Evolutionary conservation across 768 basidiomycete species (phyloP), one percentile per base, ranked within the genome.

Genomic region (Kwoniella heveanensis): DNA sequence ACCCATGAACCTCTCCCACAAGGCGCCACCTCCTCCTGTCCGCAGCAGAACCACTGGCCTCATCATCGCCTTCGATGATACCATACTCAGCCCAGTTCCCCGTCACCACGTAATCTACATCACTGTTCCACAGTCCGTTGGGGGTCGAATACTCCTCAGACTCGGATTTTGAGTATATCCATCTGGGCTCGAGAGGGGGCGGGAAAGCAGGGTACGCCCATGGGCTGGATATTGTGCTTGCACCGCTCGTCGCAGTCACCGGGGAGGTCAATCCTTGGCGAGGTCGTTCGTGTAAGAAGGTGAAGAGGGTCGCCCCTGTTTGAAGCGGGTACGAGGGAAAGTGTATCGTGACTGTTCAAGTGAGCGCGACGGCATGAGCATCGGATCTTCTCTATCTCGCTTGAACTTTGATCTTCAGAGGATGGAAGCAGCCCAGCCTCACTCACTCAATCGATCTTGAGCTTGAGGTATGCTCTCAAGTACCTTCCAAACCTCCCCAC

Each of bases 221-320:
- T 2, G 48, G 7, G 48, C 25, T 44, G 13, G 26, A 30, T n/a
- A 30, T 49, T n/a, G n/a, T 15, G 21, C 19, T 25, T 24, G 59
- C 24, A 9, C 51, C 55, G 36, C 36, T 8, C 21, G 57, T 12
- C 53, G 46, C 0, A 25, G 37, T n/a, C n/a, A n/a, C n/a, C n/a
- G n/a, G 13, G 13, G 37, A 1, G 48, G 8, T 54, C 39, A 19
- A 8, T 9, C 4, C 8, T 44, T 17, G 39, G 17, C 39, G 39
- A 62, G 53, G 3, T 73, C 53, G 39, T 52, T 25, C 36, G 55
- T 82, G 76, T 56, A 84, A 65, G 67, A 76, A 83, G 1, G 91
- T 86, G 83, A 97, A 96, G 57, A 93, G 86, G 0, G 91, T 89
- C 2, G 91, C 90, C 1, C 96, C 95, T 0, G 89, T 92, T 79